These are phyloP conservation scores for Boletus rubroflammeus DNA, from an alignment of 768 basidiomycete genomes.

Conservation along the genomic window DNA sequence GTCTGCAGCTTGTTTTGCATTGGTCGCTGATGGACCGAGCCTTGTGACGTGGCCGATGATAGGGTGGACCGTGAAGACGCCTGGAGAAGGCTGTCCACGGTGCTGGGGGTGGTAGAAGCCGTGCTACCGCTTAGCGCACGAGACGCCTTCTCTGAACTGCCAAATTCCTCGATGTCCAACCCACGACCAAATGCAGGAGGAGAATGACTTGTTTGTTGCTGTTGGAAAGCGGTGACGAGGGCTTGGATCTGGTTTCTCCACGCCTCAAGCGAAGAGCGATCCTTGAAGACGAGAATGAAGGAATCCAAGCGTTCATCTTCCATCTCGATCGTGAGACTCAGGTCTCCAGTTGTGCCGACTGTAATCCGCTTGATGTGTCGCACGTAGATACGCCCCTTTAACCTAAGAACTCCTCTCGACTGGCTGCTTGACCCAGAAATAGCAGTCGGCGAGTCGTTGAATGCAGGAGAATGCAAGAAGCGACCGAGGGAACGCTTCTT, in stretches of 20 bases:
- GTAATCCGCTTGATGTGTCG: slow-evolving; percentile 89
- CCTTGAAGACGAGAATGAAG: slow-evolving; percentile 94
- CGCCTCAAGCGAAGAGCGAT: slow-evolving; percentile 80
- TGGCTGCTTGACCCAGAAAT: slow-evolving; percentile 31
- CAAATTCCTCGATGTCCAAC: slow-evolving; percentile 71
- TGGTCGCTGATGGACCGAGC: slow-evolving; percentile 42
- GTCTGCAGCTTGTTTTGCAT: slow-evolving; percentile 51
- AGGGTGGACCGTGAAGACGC: slow-evolving; percentile 63
- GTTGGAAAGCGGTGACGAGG: slow-evolving; percentile 70
- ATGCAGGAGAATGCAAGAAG: slow-evolving; percentile 61
- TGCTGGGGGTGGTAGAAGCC: slow-evolving; percentile 55
- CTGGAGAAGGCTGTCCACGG: slow-evolving; percentile 60
- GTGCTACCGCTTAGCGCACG: slow-evolving; percentile 80
- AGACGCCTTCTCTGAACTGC: slow-evolving; percentile 70
- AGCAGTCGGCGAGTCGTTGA: slow-evolving; percentile 49
- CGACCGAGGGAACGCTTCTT: slow-evolving; percentile 80
- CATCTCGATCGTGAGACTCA: slow-evolving; percentile 97
- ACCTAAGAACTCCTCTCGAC: slow-evolving; percentile 68
- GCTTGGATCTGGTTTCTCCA: slow-evolving; percentile 84
- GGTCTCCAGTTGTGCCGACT: slow-evolving; percentile 75
- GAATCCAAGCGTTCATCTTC: slow-evolving; percentile 90
- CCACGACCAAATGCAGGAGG: slow-evolving; percentile 34
- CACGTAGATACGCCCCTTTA: slow-evolving; percentile 95
- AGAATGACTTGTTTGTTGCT: slow-evolving; percentile 42
- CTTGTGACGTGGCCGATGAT: slow-evolving; percentile 73